Percentiles rank a stretch among this genome's conserved stretches.
Evolutionary conservation across 2,329 filamentous ascomycete species (phyloP).

Genomic region (Aspergillus caelatus): DNA sequence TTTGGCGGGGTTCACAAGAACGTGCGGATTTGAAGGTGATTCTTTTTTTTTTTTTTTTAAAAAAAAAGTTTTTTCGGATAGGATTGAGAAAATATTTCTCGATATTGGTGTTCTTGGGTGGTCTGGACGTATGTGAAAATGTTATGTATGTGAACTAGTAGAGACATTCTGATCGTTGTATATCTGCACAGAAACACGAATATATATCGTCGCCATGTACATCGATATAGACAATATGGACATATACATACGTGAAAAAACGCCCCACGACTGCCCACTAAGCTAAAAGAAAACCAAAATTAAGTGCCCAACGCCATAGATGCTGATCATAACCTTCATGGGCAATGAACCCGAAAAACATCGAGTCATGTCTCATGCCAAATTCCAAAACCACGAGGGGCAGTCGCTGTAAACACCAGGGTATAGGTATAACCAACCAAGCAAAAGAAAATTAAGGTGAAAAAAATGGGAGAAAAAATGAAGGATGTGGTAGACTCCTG

Average conservation of each 20-base stretch:
- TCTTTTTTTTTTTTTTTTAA: neutral
- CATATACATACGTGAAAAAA: neutral
- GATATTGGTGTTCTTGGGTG: neutral
- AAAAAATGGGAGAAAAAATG: neutral
- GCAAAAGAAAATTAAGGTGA: neutral
- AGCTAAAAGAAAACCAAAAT: neutral
- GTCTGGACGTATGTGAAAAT: neutral
- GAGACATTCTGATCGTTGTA: neutral
- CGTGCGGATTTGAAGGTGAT: neutral
- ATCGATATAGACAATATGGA: neutral
- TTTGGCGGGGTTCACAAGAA: constrained; percentile 8
- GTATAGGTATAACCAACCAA: constrained; percentile 4
- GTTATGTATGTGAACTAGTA: neutral
- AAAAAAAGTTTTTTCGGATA: neutral
- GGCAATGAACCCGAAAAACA: constrained; percentile 11
- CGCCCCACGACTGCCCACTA: neutral
- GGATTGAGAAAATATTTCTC: neutral
- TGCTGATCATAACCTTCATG: constrained; percentile 17
- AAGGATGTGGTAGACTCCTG: neutral
- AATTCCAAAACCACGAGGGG: constrained; percentile 8
- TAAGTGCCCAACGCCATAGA: constrained; percentile 3
- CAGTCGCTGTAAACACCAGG: constrained; percentile 6
- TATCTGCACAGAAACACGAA: neutral
- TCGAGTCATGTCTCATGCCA: constrained; percentile 20
- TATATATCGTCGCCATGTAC: neutral